Percentiles rank a stretch among this genome's conserved stretches.
Conservation (phyloP, 2,329 filamentous ascomycete genomes). For the Paracorniculantispora psalliotae region DNA sequence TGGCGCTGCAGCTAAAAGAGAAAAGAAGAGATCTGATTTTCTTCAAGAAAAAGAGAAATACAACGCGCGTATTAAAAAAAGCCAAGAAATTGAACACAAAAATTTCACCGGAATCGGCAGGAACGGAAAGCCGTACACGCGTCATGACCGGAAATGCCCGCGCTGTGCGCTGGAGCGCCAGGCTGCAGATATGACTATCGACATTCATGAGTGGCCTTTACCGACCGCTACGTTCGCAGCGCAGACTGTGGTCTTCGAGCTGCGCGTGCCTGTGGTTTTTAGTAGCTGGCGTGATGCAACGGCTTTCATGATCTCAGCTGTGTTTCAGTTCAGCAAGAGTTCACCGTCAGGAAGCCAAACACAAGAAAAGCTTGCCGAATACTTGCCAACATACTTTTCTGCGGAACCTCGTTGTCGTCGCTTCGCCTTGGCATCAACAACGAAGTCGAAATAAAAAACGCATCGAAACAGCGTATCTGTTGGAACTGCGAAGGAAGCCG, state of each 20-base stretch:
- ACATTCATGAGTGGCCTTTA: conserved; percentile 9
- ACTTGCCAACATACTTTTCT: background rate
- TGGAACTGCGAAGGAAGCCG: background rate
- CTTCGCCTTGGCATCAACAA: background rate
- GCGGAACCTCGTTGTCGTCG: fast-evolving
- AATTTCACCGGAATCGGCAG: background rate
- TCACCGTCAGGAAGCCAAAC: background rate
- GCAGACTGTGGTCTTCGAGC: background rate
- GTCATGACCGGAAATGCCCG: background rate
- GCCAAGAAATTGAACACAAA: background rate
- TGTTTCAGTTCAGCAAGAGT: background rate
- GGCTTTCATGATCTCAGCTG: background rate
- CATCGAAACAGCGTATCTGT: background rate
- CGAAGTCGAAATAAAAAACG: background rate
- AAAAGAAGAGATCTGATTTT: background rate
- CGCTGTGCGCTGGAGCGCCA: background rate
- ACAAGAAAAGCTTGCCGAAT: background rate
- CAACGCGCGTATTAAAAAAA: background rate
- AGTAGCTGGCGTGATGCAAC: background rate
- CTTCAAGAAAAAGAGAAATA: background rate
- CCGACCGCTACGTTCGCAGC: background rate
- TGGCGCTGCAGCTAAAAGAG: background rate
- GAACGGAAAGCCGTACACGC: background rate
- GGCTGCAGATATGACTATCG: background rate
- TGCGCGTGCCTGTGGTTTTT: background rate